Evolutionary conservation across 2,329 filamentous ascomycete species (phyloP), one percentile per base, ranked within the genome.

Genomic region (Hypoxylon sp.): DNA sequence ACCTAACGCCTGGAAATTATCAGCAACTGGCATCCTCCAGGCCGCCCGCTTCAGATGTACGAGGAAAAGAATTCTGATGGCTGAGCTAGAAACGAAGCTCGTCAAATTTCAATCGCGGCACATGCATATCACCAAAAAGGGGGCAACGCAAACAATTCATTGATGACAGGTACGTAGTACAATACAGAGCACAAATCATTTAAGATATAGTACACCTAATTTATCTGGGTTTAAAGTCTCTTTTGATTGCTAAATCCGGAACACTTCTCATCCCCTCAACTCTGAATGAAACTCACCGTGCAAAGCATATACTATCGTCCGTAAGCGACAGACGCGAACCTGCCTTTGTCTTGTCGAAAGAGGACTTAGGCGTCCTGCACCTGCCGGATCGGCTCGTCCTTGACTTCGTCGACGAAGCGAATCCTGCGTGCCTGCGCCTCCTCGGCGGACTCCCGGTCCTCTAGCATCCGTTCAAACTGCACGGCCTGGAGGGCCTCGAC

Each of bases 341-440:
- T 32, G 41, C n/a, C 8, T 26, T 26, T n/a, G n/a, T n/a, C n/a
- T n/a, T n/a, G n/a, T n/a, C n/a, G n/a, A n/a, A 26, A 26, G 4
- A 26, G 4, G 24, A 26, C 24, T 7, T 26, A 26, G 24, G n/a
- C 37, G 1, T 17, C 17, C 2, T 30, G 24, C 4, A 46, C 41
- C 8, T 13, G 55, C 17, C 17, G 41, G 26, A 57, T 51, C 10
- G 59, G 30, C 56, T 44, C 22, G 13, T 62, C 24, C 11, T 3
- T n/a, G 4, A 50, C 47, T 34, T 67, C 54, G 26, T 67, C 64
- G 2, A 51, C 24, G 57, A 57, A 67, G 20, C 55, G 61, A 19
- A 67, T 55, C 51, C 19, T 67, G 30, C 64, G 60, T 32, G 7
- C 28, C 24, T 3, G 8, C n/a, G 8, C 19, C 15, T 10, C 15